Percentiles rank a stretch among this genome's conserved stretches.
phyloP scores from a whole-genome alignment of 306 rosid genomes.

The Medicago truncatula region MtrunA17r5.0-ANR NC_053047.1:38182001-38182500 shows the following conservation, averaged over 20 bases:
- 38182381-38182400: conserved; percentile 34
- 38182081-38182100: conserved; percentile 72
- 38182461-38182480: no score
- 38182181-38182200: conserved; percentile 4
- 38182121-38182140: conserved; percentile 10
- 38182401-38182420: background rate
- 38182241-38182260: no score
- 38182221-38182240: conserved; percentile 17
- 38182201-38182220: conserved; percentile 2
- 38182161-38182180: conserved; percentile 7
- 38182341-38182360: conserved; percentile 10
- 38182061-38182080: conserved; percentile 49
- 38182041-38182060: conserved; percentile 63
- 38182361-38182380: conserved; percentile 42
- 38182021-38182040: conserved; percentile 68
- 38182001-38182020: conserved; percentile 47
- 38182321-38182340: conserved; percentile 37
- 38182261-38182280: background rate
- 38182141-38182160: conserved; percentile 29
- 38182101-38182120: conserved; percentile 43
- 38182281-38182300: conserved; percentile 31
- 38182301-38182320: conserved; percentile 19
- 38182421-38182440: no score
- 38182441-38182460: no score
- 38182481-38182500: no score